Conservation (phyloP, 2,329 filamentous ascomycete genomes). For the Penicillium sclerotigenum region DNA sequence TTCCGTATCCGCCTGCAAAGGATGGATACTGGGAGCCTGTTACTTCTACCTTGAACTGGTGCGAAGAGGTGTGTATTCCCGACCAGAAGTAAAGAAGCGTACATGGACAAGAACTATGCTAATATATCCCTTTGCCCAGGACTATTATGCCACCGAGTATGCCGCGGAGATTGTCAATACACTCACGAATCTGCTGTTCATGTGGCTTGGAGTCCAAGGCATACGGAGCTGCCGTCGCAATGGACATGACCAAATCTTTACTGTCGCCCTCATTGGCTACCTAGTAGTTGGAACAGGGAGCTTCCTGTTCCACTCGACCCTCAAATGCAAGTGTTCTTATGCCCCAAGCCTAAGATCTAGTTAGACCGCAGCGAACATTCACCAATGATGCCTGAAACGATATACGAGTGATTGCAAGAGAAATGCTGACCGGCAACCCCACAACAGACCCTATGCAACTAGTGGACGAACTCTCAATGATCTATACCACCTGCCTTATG, state of each 20-base stretch:
- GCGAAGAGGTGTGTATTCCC: conserved; percentile 62
- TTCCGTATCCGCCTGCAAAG: conserved; percentile 48
- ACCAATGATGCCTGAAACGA: neutral
- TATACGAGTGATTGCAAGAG: neutral
- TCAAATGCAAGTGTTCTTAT: conserved; percentile 53
- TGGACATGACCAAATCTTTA: conserved; percentile 71
- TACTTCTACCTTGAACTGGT: conserved; percentile 74
- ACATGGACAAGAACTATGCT: neutral
- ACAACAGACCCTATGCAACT: conserved; percentile 65
- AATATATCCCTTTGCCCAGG: conserved; percentile 46
- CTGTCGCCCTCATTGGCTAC: conserved; percentile 63
- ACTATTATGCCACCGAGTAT: conserved; percentile 72
- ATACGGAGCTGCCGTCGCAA: conserved; percentile 69
- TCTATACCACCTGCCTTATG: conserved; percentile 69
- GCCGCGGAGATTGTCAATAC: conserved; percentile 77
- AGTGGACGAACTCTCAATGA: conserved; percentile 68
- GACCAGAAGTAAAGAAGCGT: no score
- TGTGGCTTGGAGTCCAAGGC: conserved; percentile 73
- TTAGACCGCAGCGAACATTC: neutral
- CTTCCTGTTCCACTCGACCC: conserved; percentile 61
- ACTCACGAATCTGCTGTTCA: conserved; percentile 76
- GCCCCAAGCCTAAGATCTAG: neutral
- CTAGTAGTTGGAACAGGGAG: conserved; percentile 60
- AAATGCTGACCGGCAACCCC: conserved; percentile 19
- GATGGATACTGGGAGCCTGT: conserved; percentile 66